A percentile compares a stretch with the other conserved stretches of the same genome.
phyloP scores from a whole-genome alignment of 306 rosid genomes.

The Canavalia ensiformis region DNA sequence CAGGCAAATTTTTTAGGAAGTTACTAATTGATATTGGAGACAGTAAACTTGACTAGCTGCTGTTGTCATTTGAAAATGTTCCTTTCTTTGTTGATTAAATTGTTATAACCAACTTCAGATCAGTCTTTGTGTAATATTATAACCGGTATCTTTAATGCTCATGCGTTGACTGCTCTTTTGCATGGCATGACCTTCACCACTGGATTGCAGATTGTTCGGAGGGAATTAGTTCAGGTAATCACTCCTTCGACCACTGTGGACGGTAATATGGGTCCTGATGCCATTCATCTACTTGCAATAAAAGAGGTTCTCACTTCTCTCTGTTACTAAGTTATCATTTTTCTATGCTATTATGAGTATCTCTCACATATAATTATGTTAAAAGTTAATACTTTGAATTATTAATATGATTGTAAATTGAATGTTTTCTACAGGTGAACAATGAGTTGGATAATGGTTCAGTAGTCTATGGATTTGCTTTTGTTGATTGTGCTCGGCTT shows the following conservation, averaged over 20 bases:
- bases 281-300: conserved; percentile 83
- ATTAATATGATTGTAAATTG: conserved; percentile 33
- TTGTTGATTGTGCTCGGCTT: conserved; percentile 93
- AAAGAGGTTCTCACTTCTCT: conserved; percentile 76
- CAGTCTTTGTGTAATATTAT: not conserved
- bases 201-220: conserved; percentile 68
- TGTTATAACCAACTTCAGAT: conserved; percentile 13
- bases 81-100: conserved; percentile 25
- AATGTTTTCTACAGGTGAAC: conserved; percentile 59
- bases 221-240: conserved; percentile 84
- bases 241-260: conserved; percentile 88
- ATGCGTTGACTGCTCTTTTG: conserved; percentile 38
- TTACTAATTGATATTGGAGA: conserved; percentile 28
- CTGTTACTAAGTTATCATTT: conserved; percentile 3
- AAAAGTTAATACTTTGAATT: conserved; percentile 33
- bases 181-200: conserved; percentile 41
- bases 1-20: not conserved
- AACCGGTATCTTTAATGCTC: conserved; percentile 8
- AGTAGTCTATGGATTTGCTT: conserved; percentile 83
- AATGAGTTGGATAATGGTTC: conserved; percentile 68
- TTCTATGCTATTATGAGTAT: conserved; percentile 18
- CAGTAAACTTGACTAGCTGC: conserved; percentile 16
- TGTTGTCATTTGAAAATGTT: conserved; percentile 40
- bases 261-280: conserved; percentile 84
- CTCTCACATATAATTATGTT: conserved; percentile 7